phyloP scores from a whole-genome alignment of 805 yeast genomes.

The Candida xyloterini region DNA sequence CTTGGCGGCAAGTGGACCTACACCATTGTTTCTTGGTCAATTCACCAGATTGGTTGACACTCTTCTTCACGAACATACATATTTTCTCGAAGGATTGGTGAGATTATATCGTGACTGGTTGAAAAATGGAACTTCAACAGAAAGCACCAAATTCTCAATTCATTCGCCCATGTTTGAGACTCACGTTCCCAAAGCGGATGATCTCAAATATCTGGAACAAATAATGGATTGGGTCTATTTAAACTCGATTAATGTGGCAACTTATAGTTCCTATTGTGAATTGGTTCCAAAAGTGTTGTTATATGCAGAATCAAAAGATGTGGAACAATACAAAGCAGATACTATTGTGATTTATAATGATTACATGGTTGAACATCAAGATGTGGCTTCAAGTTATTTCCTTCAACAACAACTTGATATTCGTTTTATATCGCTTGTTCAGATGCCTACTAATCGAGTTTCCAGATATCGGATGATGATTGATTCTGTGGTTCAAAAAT shows the following conservation, averaged over 20 bases:
- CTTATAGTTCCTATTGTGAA: conserved; percentile 28
- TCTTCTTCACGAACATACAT: conserved; percentile 33
- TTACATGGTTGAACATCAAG: conserved; percentile 28
- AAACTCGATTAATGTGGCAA: conserved; percentile 22
- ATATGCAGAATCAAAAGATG: conserved; percentile 22
- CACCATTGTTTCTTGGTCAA: conserved; percentile 35
- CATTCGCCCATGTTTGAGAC: conserved; percentile 27
- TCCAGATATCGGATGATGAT: conserved; percentile 50
- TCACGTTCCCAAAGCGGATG: conserved; percentile 22
- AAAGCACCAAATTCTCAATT: conserved; percentile 10
- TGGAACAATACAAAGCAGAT: conserved; percentile 26
- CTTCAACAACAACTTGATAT: conserved; percentile 46
- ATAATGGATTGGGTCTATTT: conserved; percentile 19
- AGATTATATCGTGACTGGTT: conserved; percentile 23
- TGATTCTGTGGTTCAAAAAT: conserved; percentile 37
- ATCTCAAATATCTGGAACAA: conserved; percentile 17
- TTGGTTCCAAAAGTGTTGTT: conserved; percentile 22
- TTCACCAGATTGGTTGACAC: conserved; percentile 29
- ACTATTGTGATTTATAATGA: conserved; percentile 22
- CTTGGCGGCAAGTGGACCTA: conserved; percentile 32
- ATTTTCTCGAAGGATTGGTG: conserved; percentile 29
- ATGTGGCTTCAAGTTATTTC: conserved; percentile 27
- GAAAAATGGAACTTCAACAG: conserved; percentile 16
- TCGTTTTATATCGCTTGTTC: conserved; percentile 51
- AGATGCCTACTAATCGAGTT: conserved; percentile 50